A percentile compares a stretch with the other conserved stretches of the same genome.
phyloP scores from a whole-genome alignment of 2,329 filamentous ascomycete species.

The Coniochaeta sp. region DNA sequence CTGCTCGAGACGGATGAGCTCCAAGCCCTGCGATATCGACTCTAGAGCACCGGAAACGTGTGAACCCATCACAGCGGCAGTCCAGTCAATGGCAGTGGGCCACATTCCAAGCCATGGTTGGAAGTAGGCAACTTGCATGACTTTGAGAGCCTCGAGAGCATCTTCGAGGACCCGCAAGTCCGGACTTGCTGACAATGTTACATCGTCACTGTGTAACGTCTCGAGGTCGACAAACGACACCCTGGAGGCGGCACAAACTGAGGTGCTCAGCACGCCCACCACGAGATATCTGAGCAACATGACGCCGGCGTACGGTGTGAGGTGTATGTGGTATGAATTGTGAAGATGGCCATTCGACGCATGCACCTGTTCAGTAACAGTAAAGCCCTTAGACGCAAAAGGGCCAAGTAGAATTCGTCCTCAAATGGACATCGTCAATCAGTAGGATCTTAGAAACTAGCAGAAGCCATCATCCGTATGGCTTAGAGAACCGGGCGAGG shows the following conservation, averaged over 20 bases:
- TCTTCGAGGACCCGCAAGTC: conserved; percentile 28
- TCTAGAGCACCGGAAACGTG: conserved; percentile 66
- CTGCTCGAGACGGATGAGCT: conserved; percentile 20
- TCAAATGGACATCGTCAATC: background rate
- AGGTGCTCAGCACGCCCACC: background rate
- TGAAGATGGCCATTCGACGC: background rate
- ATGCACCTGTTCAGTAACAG: background rate
- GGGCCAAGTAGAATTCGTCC: background rate
- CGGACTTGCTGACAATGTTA: background rate
- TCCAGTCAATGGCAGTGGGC: conserved; percentile 89
- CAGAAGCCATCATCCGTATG: background rate
- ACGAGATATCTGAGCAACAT: background rate
- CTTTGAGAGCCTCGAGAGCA: conserved; percentile 57
- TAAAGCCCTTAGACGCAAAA: background rate
- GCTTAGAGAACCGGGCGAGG: background rate
- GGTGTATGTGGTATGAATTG: background rate
- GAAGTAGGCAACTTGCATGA: conserved; percentile 75
- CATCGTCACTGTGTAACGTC: background rate
- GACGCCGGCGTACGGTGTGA: background rate
- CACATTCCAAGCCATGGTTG: conserved; percentile 70
- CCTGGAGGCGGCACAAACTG: background rate
- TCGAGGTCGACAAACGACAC: background rate
- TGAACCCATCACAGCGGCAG: conserved; percentile 75
- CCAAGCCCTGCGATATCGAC: conserved; percentile 58
- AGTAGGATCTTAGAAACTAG: background rate